Evolutionary conservation across 1,284 basidiomycete genomes (phyloP), one percentile per base, ranked within the genome.

Genomic region (Ganoderma resinaceum): DNA sequence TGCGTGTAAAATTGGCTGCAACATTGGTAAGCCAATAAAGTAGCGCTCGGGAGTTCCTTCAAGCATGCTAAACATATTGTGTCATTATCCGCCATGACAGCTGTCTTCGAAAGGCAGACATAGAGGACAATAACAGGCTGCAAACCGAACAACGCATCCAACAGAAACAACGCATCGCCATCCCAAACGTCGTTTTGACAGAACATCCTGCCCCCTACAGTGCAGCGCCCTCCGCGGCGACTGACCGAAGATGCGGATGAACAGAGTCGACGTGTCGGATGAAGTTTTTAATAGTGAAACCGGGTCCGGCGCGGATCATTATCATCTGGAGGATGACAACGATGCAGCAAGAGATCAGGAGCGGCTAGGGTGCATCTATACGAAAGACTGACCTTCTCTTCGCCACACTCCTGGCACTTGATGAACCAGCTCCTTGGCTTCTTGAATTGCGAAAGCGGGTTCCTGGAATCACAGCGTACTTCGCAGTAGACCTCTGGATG

Each of bases 321-420:
- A 5, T 58, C 33, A 29, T 37, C 55, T 58, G 12, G 20, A 58
- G 18, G 29, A 33, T 2, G 16, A 18, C 16, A 18, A 0, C 14
- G 14, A 26, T 11, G 26, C 1, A 20, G 9, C 8, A 7, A 5
- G 46, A 31, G 33, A n/a, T 37, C 33, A 58, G 55, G 20, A 23
- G 16, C 29, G 9, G 4, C 12, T 18, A 31, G 1, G 1, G 49
- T 12, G n/a, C 52, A 53, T 33, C 3, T 38, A 12, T 11, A 23
- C 37, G 20, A 40, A 29, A 38, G 26, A 61, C 64, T 18, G 26
- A 66, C 64, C 37, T 26, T 11, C 8, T 55, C 38, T n/a, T 59
- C 16, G 20, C 43, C 49, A 20, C 58, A 66, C 14, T 66, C 57
- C 40, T 53, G 35, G 35, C 64, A 66, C 35, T 66, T 59, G 16